These are phyloP conservation scores for Scutellaria barbata DNA, from an alignment of 257 asterid genomes.

Conservation along the genomic window DNA sequence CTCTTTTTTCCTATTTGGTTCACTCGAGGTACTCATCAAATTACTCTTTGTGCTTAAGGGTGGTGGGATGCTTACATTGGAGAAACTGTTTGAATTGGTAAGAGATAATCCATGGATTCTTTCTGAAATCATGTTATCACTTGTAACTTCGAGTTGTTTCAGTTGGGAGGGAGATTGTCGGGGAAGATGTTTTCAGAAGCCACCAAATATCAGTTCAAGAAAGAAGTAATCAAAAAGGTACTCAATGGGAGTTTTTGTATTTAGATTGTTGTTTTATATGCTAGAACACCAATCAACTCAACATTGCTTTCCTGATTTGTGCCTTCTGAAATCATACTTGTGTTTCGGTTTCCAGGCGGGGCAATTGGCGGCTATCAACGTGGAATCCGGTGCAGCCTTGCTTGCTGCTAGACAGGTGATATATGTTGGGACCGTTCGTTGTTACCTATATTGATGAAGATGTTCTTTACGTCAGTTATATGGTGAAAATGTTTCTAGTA, in stretches of 20 bases:
- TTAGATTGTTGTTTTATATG: conserved; percentile 27
- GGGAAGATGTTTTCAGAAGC: conserved; percentile 81
- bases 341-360: conserved; percentile 66
- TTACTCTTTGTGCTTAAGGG: conserved; percentile 56
- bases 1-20: conserved; percentile 23
- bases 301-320: conserved; percentile 22
- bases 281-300: conserved; percentile 17
- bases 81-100: conserved; percentile 74
- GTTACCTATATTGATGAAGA: not conserved
- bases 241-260: conserved; percentile 25
- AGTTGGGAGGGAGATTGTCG: conserved; percentile 80
- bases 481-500: not conserved
- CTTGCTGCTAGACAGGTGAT: conserved; percentile 85
- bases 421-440: not conserved
- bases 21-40: conserved; percentile 27
- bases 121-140: conserved; percentile 27
- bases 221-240: conserved; percentile 75
- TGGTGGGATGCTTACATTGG: conserved; percentile 86
- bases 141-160: conserved; percentile 36
- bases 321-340: conserved; percentile 9
- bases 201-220: conserved; percentile 77
- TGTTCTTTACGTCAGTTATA: not conserved
- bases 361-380: conserved; percentile 74
- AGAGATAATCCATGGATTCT: conserved; percentile 32
- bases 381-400: conserved; percentile 74